phyloP scores from a whole-genome alignment of 2,329 filamentous ascomycete species.

The Exserohilum turcica region DNA sequence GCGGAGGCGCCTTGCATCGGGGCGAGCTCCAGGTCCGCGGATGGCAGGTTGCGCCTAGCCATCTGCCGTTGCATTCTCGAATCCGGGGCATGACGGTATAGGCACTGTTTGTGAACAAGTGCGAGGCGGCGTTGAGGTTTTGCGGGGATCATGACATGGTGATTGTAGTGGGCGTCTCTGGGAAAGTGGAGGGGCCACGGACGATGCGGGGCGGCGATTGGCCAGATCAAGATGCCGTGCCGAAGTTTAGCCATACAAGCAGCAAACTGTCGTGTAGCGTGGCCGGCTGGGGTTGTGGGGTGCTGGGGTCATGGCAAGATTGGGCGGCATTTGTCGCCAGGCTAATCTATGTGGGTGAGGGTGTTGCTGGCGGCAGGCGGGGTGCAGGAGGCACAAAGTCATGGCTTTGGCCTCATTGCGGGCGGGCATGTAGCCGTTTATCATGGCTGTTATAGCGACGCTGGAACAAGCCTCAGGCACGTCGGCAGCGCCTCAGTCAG shows the following conservation, averaged over 20 bases:
- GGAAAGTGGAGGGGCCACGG: slow-evolving; percentile 4
- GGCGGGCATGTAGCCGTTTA: background rate
- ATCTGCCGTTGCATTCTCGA: slow-evolving; percentile 8
- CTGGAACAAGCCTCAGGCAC: no score
- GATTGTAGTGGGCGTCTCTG: slow-evolving; percentile 2
- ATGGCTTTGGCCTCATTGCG: background rate
- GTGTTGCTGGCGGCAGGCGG: no score
- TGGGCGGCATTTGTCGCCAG: background rate
- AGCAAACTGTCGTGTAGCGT: slow-evolving; percentile 5
- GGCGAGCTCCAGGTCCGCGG: background rate
- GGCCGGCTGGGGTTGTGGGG: slow-evolving; percentile 7
- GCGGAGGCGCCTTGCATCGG: background rate
- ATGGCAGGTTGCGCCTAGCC: background rate
- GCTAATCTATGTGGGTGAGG: background rate
- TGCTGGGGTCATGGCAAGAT: slow-evolving; percentile 8
- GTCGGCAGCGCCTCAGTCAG: no score
- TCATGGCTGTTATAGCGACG: background rate
- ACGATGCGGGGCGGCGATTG: background rate
- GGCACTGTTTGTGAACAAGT: slow-evolving; percentile 2
- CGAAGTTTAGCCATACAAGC: slow-evolving; percentile 5
- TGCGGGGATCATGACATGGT: slow-evolving; percentile 15
- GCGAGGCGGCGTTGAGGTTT: slow-evolving; percentile 4
- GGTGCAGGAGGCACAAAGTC: background rate
- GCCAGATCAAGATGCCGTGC: background rate
- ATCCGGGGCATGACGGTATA: slow-evolving; percentile 11